Evolutionary conservation across 345 rosid species (phyloP), one percentile per base, ranked within the genome.

Genomic region (Reutealis trisperma): DNA sequence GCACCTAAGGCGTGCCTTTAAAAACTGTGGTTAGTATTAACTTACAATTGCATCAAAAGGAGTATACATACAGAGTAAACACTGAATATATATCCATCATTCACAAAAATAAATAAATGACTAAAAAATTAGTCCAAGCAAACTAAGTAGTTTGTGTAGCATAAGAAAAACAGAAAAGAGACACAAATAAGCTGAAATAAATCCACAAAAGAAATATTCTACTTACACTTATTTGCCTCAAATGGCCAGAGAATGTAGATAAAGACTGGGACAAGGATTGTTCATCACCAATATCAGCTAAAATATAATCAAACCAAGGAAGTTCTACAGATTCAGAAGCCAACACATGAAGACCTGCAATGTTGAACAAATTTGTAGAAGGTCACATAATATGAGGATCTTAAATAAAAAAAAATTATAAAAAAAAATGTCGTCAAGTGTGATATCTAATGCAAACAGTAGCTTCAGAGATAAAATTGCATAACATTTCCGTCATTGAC

Each of bases 261-360:
- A 95, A 80, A 75, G 97, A 95, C 82, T 93, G 98, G 30, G 92
- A 85, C 82, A 95, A 80, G 61, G 99, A 95, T 76, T 95, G 97
- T 72, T 95, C 99, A 81, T 93, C 98, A 21, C 98, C 98, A 84
- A 95, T 93, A 82, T 95, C 97, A 82, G 98, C 98, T 77, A 89
- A 95, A 82, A 95, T 85, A 63, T 85, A 88, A 87, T 95, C 98
- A 84, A 95, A 88, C 98, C 99, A 95, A 75, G 99, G 98, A 77
- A 95, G 68, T 70, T 87, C 88, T 24, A 88, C 96, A 75, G 97
- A 89, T 83, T 95, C 98, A 72, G 98, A 86, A 49, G 94, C 78
- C 85, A 96, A 84, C 78, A 96, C 91, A 87, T 92, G 75, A 79
- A 93, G 91, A 74, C 97, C 98, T 95, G 90, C 86, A 87, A 72